Evolutionary conservation across 202 grass and related monocot species (phyloP).

Genomic region (Carex sylvatica): DNA sequence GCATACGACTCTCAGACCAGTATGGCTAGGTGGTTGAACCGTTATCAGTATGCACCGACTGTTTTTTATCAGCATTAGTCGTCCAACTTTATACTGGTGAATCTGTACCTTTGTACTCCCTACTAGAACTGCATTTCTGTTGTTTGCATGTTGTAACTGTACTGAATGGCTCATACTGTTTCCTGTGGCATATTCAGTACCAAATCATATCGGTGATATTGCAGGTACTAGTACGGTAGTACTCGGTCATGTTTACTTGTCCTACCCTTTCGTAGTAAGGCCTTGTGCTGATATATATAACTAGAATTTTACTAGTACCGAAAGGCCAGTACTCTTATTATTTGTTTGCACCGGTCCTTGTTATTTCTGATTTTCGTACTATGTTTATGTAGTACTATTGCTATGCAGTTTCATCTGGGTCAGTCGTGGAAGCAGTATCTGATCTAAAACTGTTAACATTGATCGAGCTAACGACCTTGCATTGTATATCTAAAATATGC

Average conservation of each 20-base stretch:
- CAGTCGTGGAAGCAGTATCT: not conserved
- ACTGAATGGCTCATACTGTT: not conserved
- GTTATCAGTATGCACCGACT: not conserved
- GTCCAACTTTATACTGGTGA: not conserved
- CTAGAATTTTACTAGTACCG: not conserved
- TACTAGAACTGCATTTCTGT: not conserved
- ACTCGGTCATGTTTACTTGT: not conserved
- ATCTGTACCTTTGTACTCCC: not conserved
- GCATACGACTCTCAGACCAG: not conserved
- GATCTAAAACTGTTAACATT: not conserved
- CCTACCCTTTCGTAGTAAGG: not conserved
- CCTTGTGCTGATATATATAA: constrained; percentile 8
- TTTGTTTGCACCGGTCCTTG: not conserved
- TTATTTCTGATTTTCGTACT: not conserved
- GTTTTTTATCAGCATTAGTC: not conserved
- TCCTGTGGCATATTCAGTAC: not conserved
- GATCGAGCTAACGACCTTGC: not conserved
- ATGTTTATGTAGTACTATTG: not conserved
- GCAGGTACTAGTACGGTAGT: not conserved
- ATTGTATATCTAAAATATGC: constrained; percentile 28
- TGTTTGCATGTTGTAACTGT: not conserved
- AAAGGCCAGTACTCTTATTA: not conserved
- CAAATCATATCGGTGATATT: not conserved
- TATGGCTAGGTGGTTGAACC: not conserved
- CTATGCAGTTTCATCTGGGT: not conserved